Evolutionary conservation across 148 eudicot genomes (phyloP), one percentile per base, ranked within the genome.

Genomic region (Cornus controversa): DNA sequence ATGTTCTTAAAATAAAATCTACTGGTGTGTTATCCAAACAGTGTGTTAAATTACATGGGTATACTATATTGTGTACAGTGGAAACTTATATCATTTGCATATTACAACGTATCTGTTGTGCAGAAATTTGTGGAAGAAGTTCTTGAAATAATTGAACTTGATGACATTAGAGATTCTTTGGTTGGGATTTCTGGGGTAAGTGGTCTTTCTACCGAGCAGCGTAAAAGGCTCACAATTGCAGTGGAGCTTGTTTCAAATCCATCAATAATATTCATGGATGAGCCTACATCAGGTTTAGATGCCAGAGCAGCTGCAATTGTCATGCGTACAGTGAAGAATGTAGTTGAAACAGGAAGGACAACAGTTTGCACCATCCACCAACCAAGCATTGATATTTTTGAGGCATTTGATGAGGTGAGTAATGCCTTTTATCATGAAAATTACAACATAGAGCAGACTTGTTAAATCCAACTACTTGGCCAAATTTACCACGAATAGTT

Each of bases 201-300:
- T 36, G 91, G 89, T 37, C 83, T 91, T 36, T 91, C 92, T 27
- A 86, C 83, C 2, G 92, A 91, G 83, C 94, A 91, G 74, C 82
- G 92, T 26, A 91, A 91, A 75, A 80, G 94, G 67, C 80, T 91
- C 10, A 91, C 94, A 0, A 82, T 90, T 2, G 93, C 91, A 11
- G 93, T 90, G n/a, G 93, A 90, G 80, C 80, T 90, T 26, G 92
- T 91, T 27, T 87, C 92, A 23, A 91, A 91, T 74, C 94, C 94
- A 10, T 84, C 94, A 2, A 84, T 91, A 14, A 89, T 91, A 36
- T 87, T 91, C 79, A 89, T 89, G 91, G 94, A 91, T 70, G 94
- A 91, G 76, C 94, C 94, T 22, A 91, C 92, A 69, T 85, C 94
- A 14, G 94, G 95, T 6, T 82, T 91, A 36, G 95, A 91, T 85